phyloP scores from a whole-genome alignment of 228 moss, liverwort and hornwort species.

The Sphagnum magellanicum region DNA sequence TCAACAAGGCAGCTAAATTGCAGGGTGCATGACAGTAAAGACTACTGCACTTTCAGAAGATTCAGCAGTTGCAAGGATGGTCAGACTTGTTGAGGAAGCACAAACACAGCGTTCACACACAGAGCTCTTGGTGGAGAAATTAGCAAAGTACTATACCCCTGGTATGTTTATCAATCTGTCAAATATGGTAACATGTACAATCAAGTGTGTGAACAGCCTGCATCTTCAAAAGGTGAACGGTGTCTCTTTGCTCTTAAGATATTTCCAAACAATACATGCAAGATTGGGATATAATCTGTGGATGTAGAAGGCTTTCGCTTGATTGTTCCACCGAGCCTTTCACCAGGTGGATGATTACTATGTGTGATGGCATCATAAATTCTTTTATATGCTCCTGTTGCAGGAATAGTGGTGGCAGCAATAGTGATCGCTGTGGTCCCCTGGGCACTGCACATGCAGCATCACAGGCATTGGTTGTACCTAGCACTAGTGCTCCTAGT shows the following conservation, averaged over 20 bases:
- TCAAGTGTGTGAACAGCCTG: too few species aligned
- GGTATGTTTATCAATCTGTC: constrained; percentile 9
- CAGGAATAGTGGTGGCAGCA: constrained; percentile 40
- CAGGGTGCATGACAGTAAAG: constrained; percentile 36
- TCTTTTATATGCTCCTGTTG: not conserved
- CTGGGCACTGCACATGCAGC: constrained; percentile 31
- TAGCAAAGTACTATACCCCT: constrained; percentile 54
- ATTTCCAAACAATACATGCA: too few species aligned
- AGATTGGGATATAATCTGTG: too few species aligned
- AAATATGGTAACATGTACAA: too few species aligned
- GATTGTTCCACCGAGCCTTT: too few species aligned
- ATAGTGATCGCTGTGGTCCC: constrained; percentile 39
- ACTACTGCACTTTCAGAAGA: constrained; percentile 33
- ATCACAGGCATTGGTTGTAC: constrained; percentile 40
- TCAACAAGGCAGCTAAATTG: not conserved
- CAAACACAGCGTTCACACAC: constrained; percentile 43
- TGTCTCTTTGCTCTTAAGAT: not conserved
- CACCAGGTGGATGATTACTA: too few species aligned
- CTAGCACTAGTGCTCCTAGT: constrained; percentile 54
- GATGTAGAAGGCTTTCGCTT: too few species aligned
- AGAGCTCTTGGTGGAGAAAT: constrained; percentile 38
- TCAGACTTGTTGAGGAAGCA: constrained; percentile 44
- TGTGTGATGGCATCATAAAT: not conserved
- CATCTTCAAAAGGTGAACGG: too few species aligned
- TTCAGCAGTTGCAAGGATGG: constrained; percentile 34